Percentiles rank a stretch among this genome's conserved stretches.
Conservation (phyloP, 2,329 filamentous ascomycete species). For the Elsinoe perseae region DNA sequence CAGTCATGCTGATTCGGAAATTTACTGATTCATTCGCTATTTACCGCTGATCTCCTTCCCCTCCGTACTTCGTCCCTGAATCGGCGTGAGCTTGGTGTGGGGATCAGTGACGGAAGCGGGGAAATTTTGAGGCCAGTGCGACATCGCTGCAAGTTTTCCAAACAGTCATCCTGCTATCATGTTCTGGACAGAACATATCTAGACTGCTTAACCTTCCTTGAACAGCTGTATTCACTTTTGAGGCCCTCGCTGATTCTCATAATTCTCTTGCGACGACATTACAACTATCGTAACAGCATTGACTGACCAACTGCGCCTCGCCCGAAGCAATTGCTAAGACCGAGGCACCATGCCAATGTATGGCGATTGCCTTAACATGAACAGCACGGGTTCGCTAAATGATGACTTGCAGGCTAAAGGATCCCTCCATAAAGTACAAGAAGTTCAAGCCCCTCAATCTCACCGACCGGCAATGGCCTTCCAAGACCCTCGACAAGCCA, state of each 20-base stretch:
- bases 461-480: constrained; percentile 73
- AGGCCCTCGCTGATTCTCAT: not conserved
- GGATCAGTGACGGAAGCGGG: constrained; percentile 12
- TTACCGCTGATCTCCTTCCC: not conserved
- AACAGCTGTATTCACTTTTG: not conserved
- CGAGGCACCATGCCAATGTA: constrained; percentile 19
- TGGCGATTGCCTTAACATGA: not conserved
- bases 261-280: not conserved
- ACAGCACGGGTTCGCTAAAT: not conserved
- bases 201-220: not conserved
- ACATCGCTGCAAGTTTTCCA: constrained; percentile 14
- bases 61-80: not conserved
- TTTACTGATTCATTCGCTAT: not conserved
- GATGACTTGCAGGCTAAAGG: constrained; percentile 48
- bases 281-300: not conserved
- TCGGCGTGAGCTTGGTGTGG: constrained; percentile 5
- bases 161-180: constrained; percentile 1
- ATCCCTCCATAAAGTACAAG: constrained; percentile 71
- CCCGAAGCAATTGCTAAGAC: not conserved
- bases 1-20: not conserved
- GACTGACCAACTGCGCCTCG: not conserved
- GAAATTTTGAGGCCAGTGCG: constrained; percentile 6
- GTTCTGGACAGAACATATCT: not conserved
- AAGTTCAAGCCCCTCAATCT: constrained; percentile 59
- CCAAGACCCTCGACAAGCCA: constrained; percentile 71